These are phyloP conservation scores for Debaryomyces psychrophilus DNA, from an alignment of 1,139 yeast species.

Conservation along the genomic window DNA sequence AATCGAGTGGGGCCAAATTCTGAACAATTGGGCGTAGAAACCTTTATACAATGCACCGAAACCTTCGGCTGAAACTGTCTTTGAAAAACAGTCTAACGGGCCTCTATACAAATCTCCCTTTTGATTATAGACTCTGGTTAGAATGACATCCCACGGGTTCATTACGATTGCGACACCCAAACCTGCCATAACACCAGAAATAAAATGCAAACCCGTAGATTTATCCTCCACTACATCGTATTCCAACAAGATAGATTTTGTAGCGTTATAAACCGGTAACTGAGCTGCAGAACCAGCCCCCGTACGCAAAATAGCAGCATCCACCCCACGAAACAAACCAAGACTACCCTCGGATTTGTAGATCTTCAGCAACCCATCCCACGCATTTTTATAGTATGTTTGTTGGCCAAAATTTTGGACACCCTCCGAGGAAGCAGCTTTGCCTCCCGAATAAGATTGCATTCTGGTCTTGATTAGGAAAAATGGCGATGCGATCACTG, in stretches of 20 bases:
- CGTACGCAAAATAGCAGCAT: conserved; percentile 91
- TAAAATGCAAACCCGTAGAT: conserved; percentile 72
- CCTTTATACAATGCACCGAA: conserved; percentile 88
- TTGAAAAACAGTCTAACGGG: conserved; percentile 83
- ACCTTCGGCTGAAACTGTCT: conserved; percentile 86
- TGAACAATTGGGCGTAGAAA: conserved; percentile 85
- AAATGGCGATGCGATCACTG: conserved; percentile 86
- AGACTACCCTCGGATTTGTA: conserved; percentile 68
- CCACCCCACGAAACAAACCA: conserved; percentile 89
- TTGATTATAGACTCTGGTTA: conserved; percentile 94
- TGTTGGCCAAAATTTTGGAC: conserved; percentile 80
- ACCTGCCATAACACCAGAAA: conserved; percentile 81
- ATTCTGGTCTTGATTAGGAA: conserved; percentile 91
- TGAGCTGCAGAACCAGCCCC: conserved; percentile 97
- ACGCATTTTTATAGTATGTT: conserved; percentile 74
- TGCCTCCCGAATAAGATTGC: conserved; percentile 75
- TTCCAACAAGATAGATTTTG: conserved; percentile 60
- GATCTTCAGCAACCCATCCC: conserved; percentile 69
- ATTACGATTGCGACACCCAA: conserved; percentile 91
- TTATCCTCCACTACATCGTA: conserved; percentile 56
- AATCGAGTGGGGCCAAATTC: conserved; percentile 95
- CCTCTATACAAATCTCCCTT: conserved; percentile 85
- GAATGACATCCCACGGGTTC: conserved; percentile 96
- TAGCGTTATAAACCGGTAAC: conserved; percentile 84
- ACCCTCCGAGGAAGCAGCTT: conserved; percentile 28